Base-by-base conservation (phyloP, 2,329 filamentous ascomycete species). In the Beauveria australis region DNA sequence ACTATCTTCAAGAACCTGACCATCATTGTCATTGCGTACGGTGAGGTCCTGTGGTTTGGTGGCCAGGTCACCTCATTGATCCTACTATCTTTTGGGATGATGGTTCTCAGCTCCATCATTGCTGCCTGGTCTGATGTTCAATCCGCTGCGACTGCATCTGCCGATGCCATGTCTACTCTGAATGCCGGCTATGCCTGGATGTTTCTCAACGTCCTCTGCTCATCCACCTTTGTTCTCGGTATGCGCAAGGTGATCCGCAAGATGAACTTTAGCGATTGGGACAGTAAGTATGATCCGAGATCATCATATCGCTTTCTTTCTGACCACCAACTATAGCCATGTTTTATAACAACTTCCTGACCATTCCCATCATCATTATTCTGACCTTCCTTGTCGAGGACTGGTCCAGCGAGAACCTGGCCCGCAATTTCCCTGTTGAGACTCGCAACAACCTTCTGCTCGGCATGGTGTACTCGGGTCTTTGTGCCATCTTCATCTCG, bases 1-100 rank as follows among this genome's bases (percentile, higher is more conserved):
- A 96, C 92, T 61, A 96, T 96, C 73, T 96, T 96, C 84, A 96
- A 96, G 83, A 96, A 96, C 77, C 77, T 96, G 79, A 96, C 92
- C 64, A 96, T 93, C 75, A 96, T 96, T 70, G 84, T 96, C 64
- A 96, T 96, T 71, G 92, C 92, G 63, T 96, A 96, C 68, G 92
- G 92, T 68, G 92, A 96, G 77, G 92, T 96, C 43, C 81, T 96
- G 56, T 96, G 92, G 92, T 96, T 96, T 68, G 92, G 92, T 64
- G 91, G 92, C 70, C 89, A 87, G 47, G 92, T 96, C 62, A 91
- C 88, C 26, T 82, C 87, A 57, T 86, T 95, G 76, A 87, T 91
- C 1, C 84, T 96, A 44, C 88, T 96, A 70, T 94, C 91, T 7
- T 96, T 96, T 68, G 91, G 91, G 61, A 79, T 96, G 66, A 96